Conservation (phyloP, 2,329 filamentous ascomycete species). For the Penicillium sp. region DNA sequence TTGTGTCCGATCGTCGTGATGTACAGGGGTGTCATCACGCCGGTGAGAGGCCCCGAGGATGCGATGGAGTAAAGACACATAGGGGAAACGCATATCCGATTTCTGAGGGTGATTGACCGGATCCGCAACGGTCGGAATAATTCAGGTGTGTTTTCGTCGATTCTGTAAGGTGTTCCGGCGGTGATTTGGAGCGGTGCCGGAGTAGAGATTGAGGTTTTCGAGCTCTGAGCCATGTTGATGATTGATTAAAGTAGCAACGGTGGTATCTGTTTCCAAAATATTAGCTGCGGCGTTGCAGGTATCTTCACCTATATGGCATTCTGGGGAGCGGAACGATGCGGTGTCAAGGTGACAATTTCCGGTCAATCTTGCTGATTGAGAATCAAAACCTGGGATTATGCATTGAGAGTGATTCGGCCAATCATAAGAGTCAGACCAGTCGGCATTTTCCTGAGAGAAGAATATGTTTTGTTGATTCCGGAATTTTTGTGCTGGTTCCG, state of each 20-base stretch:
- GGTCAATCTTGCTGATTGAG: background rate
- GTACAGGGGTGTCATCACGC: slow-evolving; percentile 65
- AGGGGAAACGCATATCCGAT: slow-evolving; percentile 33
- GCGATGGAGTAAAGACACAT: slow-evolving; percentile 69
- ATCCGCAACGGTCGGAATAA: background rate
- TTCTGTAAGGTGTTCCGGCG: background rate
- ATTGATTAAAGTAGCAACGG: background rate
- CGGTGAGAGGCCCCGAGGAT: slow-evolving; percentile 68
- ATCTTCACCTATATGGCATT: background rate
- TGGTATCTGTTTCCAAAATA: background rate
- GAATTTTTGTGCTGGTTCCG: background rate
- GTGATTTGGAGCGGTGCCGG: background rate
- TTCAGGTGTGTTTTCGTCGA: background rate
- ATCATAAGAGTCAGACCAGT: background rate
- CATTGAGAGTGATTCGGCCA: background rate
- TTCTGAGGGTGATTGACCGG: background rate
- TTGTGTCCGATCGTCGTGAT: slow-evolving; percentile 75
- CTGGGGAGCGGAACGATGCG: background rate
- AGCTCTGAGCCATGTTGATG: background rate
- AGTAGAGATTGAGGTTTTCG: background rate
- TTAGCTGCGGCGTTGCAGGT: background rate
- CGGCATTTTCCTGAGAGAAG: background rate
- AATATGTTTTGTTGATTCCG: background rate
- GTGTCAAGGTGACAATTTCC: background rate
- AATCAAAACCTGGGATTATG: too few species aligned